Conservation (phyloP, 495 filamentous ascomycete species). For the Penicillium riverlandense region DNA sequence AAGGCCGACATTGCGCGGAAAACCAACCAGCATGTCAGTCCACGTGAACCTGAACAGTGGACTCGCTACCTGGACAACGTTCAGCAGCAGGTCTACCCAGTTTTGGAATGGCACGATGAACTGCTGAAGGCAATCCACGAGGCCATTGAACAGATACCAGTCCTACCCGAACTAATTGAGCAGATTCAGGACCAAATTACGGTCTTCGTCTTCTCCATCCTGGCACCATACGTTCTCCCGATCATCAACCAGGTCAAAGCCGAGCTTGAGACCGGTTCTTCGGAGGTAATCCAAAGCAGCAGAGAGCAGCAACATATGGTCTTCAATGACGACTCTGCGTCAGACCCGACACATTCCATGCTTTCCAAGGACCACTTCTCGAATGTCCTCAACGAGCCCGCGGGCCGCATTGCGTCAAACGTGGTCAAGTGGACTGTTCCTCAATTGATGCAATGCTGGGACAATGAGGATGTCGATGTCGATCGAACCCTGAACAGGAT, state of each 20-base stretch:
- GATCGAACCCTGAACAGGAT: slow-evolving; percentile 63
- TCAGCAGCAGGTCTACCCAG: slow-evolving; percentile 70
- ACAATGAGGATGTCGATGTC: slow-evolving; percentile 62
- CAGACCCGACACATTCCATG: slow-evolving; percentile 92
- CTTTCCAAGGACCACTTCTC: slow-evolving; percentile 90
- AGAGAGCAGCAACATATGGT: slow-evolving; percentile 75
- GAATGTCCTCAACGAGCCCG: slow-evolving; percentile 81
- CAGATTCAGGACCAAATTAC: slow-evolving; percentile 72
- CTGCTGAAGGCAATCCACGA: slow-evolving; percentile 70
- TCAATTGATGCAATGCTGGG: slow-evolving; percentile 79
- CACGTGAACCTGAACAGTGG: slow-evolving; percentile 70
- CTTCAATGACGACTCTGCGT: slow-evolving; percentile 66
- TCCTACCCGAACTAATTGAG: slow-evolving; percentile 71
- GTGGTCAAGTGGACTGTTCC: slow-evolving; percentile 78
- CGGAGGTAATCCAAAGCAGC: slow-evolving; percentile 75
- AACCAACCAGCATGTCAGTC: slow-evolving; percentile 50
- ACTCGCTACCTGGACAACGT: slow-evolving; percentile 58
- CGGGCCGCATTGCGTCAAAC: slow-evolving; percentile 71
- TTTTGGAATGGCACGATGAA: slow-evolving; percentile 82
- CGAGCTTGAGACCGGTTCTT: slow-evolving; percentile 76
- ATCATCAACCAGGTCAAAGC: slow-evolving; percentile 78
- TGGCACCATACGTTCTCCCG: slow-evolving; percentile 80
- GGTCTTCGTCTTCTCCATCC: slow-evolving; percentile 75
- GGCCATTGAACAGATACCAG: slow-evolving; percentile 71
- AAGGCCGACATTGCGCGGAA: slow-evolving; percentile 54